phyloP scores from a whole-genome alignment of 73 alveolate genomes.

The Paramecium octaurelia region DNA sequence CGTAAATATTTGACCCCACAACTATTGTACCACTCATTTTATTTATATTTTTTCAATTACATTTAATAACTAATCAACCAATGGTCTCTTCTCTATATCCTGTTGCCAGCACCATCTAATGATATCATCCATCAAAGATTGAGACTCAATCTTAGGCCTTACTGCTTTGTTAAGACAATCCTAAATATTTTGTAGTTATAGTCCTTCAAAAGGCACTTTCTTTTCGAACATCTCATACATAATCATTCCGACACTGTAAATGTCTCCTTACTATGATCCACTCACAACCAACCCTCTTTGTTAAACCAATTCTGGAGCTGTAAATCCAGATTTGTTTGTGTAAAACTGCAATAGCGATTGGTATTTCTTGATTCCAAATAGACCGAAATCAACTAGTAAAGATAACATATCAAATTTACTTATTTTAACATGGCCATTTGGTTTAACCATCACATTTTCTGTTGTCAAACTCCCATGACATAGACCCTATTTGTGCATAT shows the following conservation, averaged over 20 bases:
- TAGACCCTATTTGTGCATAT: not conserved
- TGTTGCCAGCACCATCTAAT: slow-evolving; percentile 40
- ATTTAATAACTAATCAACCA: not conserved
- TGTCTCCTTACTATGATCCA: not conserved
- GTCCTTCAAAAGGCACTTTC: slow-evolving; percentile 21
- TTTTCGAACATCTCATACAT: slow-evolving; percentile 18
- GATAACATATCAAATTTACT: not conserved
- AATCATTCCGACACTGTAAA: slow-evolving; percentile 23
- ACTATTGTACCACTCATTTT: slow-evolving; percentile 30
- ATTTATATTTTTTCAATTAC: not conserved
- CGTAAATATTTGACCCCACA: slow-evolving; percentile 43
- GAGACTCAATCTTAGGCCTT: slow-evolving; percentile 34
- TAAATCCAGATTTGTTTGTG: not conserved
- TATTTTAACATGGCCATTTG: not conserved
- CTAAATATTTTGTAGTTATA: not conserved
- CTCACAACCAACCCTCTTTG: not conserved
- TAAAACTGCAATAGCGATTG: not conserved
- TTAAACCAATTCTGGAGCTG: not conserved
- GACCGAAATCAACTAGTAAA: slow-evolving; percentile 15
- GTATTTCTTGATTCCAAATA: not conserved
- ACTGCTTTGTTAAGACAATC: not conserved
- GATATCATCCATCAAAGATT: not conserved
- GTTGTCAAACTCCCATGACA: not conserved
- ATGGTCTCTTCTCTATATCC: slow-evolving; percentile 3
- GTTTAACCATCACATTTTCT: not conserved